Evolutionary conservation across 768 basidiomycete genomes (phyloP).

Genomic region (Mycena alexandri): DNA sequence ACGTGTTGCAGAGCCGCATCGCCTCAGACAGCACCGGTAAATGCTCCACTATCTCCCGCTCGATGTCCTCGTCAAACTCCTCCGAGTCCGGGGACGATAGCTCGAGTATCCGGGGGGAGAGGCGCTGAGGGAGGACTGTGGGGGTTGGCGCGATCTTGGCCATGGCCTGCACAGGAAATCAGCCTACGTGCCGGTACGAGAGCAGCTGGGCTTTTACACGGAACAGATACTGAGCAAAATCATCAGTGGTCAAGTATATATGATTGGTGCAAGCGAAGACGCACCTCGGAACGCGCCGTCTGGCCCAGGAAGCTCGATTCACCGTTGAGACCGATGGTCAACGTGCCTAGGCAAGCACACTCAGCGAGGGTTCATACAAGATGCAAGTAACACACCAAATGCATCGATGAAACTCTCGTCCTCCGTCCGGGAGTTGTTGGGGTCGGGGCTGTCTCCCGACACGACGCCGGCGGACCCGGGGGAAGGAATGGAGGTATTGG

Average conservation of each 20-base stretch:
- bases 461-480: constrained; percentile 23
- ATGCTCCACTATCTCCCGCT: constrained; percentile 57
- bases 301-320: constrained; percentile 71
- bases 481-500: constrained; percentile 13
- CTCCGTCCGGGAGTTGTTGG: constrained; percentile 35
- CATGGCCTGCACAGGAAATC: constrained; percentile 39
- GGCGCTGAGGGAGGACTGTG: constrained; percentile 43
- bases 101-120: constrained; percentile 57
- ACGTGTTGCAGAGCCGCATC: constrained; percentile 70
- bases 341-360: constrained; percentile 58
- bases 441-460: constrained; percentile 20
- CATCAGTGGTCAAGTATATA: background rate
- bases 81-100: constrained; percentile 51
- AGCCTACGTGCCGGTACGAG: background rate
- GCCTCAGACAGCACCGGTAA: constrained; percentile 74
- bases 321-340: constrained; percentile 67
- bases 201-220: constrained; percentile 50
- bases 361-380: background rate
- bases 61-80: constrained; percentile 51
- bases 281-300: constrained; percentile 77
- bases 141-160: constrained; percentile 38
- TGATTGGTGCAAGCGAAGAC: constrained; percentile 32
- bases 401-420: constrained; percentile 59
- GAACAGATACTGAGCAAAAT: constrained; percentile 64
- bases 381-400: constrained; percentile 43